phyloP scores from a whole-genome alignment of 1,284 basidiomycete genomes.

The Moesziomyces antarcticus region DNA sequence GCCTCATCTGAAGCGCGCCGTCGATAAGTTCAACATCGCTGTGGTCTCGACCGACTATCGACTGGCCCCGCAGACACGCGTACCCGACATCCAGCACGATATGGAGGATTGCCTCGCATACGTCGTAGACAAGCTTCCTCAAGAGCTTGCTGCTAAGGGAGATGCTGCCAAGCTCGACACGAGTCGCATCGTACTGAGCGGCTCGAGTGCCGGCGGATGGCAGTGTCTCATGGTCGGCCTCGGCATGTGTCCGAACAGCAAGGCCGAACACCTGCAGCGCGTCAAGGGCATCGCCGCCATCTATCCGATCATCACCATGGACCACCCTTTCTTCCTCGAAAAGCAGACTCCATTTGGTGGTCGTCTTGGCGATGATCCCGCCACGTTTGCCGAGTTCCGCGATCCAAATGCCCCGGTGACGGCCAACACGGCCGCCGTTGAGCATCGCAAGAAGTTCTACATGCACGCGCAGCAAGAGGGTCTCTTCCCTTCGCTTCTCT shows the following conservation, averaged over 20 bases:
- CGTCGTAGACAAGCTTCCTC: slow-evolving; percentile 35
- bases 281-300: slow-evolving; percentile 44
- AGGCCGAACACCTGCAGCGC: slow-evolving; percentile 16
- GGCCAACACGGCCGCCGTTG: slow-evolving; percentile 27
- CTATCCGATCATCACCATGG: slow-evolving; percentile 52
- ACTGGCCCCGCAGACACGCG: slow-evolving; percentile 45
- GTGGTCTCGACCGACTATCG: slow-evolving; percentile 52
- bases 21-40: slow-evolving; percentile 44
- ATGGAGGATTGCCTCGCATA: slow-evolving; percentile 41
- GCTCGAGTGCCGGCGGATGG: slow-evolving; percentile 50
- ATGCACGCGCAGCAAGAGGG: slow-evolving; percentile 50
- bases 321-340: slow-evolving; percentile 48
- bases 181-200: slow-evolving; percentile 36
- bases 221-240: slow-evolving; percentile 48
- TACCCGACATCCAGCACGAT: slow-evolving; percentile 44
- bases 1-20: slow-evolving; percentile 42
- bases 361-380: slow-evolving; percentile 25
- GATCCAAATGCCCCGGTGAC: slow-evolving; percentile 36
- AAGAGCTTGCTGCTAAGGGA: slow-evolving; percentile 18
- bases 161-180: slow-evolving; percentile 30
- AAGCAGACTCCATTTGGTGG: slow-evolving; percentile 39
- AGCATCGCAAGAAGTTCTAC: slow-evolving; percentile 45
- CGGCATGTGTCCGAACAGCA: slow-evolving; percentile 41
- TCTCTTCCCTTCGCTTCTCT: slow-evolving; percentile 47
- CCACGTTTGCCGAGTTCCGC: slow-evolving; percentile 32